Evolutionary conservation across 306 rosid species (phyloP).

Genomic region (Macrotyloma uniflorum): DNA sequence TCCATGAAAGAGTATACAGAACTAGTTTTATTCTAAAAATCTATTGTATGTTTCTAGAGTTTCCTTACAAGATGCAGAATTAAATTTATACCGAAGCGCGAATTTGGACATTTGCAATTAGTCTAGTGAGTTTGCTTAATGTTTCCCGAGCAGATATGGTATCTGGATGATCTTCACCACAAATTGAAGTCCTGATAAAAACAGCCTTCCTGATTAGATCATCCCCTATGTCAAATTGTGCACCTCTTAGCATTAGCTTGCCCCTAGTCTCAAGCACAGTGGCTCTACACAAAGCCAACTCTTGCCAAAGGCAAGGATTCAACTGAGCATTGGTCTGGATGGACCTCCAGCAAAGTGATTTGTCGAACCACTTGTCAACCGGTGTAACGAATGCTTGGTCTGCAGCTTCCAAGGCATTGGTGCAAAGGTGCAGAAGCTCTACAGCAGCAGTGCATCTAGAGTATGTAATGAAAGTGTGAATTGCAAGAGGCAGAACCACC

Average conservation of each 20-base stretch:
- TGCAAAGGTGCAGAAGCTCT: slow-evolving; percentile 82
- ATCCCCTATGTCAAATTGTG: slow-evolving; percentile 76
- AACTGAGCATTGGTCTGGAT: slow-evolving; percentile 80
- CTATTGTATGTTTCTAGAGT: slow-evolving; percentile 50
- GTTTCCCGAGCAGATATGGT: slow-evolving; percentile 81
- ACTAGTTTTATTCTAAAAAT: slow-evolving; percentile 50
- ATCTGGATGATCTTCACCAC: slow-evolving; percentile 86
- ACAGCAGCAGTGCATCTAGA: slow-evolving; percentile 76
- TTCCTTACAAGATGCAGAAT: slow-evolving; percentile 48
- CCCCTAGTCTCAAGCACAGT: slow-evolving; percentile 83
- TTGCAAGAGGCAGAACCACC: slow-evolving; percentile 76
- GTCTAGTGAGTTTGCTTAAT: slow-evolving; percentile 78
- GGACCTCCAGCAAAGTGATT: slow-evolving; percentile 82
- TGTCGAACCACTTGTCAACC: slow-evolving; percentile 79
- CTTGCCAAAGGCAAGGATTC: slow-evolving; percentile 92
- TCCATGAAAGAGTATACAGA: slow-evolving; percentile 47
- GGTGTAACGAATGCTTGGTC: slow-evolving; percentile 85
- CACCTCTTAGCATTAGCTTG: slow-evolving; percentile 87
- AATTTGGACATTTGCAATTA: slow-evolving; percentile 64
- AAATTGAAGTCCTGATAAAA: slow-evolving; percentile 79
- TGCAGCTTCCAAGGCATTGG: slow-evolving; percentile 78
- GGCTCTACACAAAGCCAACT: slow-evolving; percentile 80
- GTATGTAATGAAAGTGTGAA: slow-evolving; percentile 72
- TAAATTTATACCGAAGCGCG: slow-evolving; percentile 65
- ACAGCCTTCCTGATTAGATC: slow-evolving; percentile 82